Conservation (phyloP, 2,329 filamentous ascomycete genomes). For the Colletotrichum liriopes region DNA sequence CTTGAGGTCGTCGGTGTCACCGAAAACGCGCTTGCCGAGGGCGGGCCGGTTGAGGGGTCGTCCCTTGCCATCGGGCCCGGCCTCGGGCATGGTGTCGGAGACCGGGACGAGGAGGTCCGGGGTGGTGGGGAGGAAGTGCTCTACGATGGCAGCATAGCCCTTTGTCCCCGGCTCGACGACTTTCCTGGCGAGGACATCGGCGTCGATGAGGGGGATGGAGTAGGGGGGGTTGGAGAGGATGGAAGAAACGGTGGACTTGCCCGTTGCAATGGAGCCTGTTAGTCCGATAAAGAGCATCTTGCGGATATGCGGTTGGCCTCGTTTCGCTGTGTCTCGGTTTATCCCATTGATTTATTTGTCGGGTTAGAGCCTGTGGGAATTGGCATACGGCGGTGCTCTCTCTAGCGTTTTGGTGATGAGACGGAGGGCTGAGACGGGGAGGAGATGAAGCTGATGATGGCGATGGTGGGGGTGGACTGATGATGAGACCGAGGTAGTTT, state of each 20-base stretch:
- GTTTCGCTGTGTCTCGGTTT: background rate
- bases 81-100: conserved; percentile 65
- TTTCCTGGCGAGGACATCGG: conserved; percentile 91
- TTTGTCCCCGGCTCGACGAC: conserved; percentile 93
- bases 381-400: background rate
- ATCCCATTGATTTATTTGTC: background rate
- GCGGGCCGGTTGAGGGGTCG: conserved; percentile 88
- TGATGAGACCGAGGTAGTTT: background rate
- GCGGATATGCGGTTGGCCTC: conserved; percentile 35
- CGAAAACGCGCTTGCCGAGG: conserved; percentile 89
- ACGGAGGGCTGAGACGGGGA: background rate
- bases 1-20: conserved; percentile 78
- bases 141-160: conserved; percentile 87
- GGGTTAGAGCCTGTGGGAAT: no score
- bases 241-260: conserved; percentile 94
- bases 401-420: background rate
- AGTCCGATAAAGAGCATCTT: conserved; percentile 95
- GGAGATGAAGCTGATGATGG: background rate
- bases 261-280: conserved; percentile 97
- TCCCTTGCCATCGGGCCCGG: conserved; percentile 73
- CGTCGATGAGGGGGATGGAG: conserved; percentile 92
- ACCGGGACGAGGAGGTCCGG: conserved; percentile 84
- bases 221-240: conserved; percentile 87
- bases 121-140: conserved; percentile 85
- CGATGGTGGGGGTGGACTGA: background rate